Conservation (phyloP, 768 basidiomycete species). For the Multifurca ochricompacta region DNA sequence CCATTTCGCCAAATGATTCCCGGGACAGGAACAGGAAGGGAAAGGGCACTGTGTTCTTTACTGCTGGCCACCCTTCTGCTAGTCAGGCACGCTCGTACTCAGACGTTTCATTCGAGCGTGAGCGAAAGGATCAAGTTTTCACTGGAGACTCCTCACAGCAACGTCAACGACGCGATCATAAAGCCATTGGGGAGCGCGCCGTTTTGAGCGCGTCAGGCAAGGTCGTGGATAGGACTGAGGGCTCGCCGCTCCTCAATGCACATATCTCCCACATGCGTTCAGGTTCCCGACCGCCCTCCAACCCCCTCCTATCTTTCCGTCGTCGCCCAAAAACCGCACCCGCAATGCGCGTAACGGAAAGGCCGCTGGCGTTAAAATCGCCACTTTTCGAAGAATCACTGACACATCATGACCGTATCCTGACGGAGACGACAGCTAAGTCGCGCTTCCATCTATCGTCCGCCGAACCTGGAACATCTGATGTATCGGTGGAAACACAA, state of each 20-base stretch:
- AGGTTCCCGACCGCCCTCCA: background rate
- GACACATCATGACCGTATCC: background rate
- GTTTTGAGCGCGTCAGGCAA: background rate
- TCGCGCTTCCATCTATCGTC: no score
- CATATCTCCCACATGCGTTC: conserved; percentile 1
- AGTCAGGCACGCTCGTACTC: background rate
- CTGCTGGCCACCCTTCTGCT: background rate
- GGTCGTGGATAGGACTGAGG: background rate
- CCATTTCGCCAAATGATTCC: background rate
- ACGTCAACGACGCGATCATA: background rate
- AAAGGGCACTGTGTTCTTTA: background rate
- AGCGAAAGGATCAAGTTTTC: background rate
- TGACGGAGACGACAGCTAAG: background rate
- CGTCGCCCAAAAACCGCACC: conserved; percentile 1
- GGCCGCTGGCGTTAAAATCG: background rate
- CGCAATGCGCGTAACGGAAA: background rate
- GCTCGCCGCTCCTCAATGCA: background rate
- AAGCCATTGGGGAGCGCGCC: background rate
- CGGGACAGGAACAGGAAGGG: background rate
- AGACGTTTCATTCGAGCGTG: no score
- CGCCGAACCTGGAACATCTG: no score
- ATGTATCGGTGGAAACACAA: no score
- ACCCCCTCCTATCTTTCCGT: background rate
- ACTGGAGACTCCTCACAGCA: background rate
- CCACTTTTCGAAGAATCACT: background rate